phyloP scores from a whole-genome alignment of 306 rosid genomes.

The Oxytropis ochrocephala region DNA sequence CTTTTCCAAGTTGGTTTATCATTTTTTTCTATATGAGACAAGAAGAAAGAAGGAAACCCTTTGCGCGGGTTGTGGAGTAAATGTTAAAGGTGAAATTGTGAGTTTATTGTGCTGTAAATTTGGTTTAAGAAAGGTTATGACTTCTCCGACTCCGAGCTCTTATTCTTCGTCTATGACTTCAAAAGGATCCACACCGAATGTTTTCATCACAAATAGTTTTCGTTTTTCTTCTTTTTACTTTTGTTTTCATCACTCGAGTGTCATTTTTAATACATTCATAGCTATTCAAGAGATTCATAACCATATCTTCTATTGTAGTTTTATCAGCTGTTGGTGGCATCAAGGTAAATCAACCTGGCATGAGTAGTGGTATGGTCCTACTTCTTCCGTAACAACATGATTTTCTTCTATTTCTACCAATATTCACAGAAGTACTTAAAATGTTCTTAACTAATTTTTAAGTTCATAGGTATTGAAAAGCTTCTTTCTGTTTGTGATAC shows the following conservation, averaged over 20 bases:
- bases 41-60: too few species aligned
- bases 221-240: not conserved
- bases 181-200: not conserved
- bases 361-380: slow-evolving; percentile 54
- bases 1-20: too few species aligned
- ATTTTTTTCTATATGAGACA: too few species aligned
- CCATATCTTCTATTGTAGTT: slow-evolving; percentile 43
- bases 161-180: not conserved
- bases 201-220: not conserved
- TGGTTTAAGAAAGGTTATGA: not conserved
- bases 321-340: slow-evolving; percentile 96
- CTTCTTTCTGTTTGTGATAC: slow-evolving; percentile 27
- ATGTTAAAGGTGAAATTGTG: too few species aligned
- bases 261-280: not conserved
- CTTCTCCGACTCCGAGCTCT: not conserved
- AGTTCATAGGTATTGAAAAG: slow-evolving; percentile 16
- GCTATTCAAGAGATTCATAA: slow-evolving; percentile 25
- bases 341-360: slow-evolving; percentile 65
- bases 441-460: not conserved
- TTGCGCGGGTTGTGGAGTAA: too few species aligned
- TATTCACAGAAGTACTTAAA: not conserved
- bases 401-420: slow-evolving; percentile 4
- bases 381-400: slow-evolving; percentile 6
- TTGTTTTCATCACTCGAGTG: too few species aligned
- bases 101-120: too few species aligned